Evolutionary conservation across 176 grass and related monocot genomes (phyloP).

Genomic region (Canna indica): DNA sequence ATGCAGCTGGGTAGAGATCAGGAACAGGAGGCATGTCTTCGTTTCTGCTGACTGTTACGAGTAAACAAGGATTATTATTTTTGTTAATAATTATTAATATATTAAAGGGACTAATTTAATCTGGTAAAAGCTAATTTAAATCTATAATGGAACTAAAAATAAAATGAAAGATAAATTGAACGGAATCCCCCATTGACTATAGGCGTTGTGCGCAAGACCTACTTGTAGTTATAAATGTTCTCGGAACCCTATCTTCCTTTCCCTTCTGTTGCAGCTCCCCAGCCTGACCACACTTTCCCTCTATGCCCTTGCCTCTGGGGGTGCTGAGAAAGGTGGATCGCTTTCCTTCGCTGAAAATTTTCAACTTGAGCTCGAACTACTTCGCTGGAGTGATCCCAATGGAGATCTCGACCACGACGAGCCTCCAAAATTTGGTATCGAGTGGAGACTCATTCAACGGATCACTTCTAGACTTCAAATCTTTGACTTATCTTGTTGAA

Average conservation of each 20-base stretch:
- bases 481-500: slow-evolving; percentile 40
- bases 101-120: too few relatives aligned
- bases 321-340: slow-evolving; percentile 62
- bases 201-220: too few relatives aligned
- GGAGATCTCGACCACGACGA: slow-evolving; percentile 40
- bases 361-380: slow-evolving; percentile 82
- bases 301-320: slow-evolving; percentile 57
- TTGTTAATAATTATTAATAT: too few relatives aligned
- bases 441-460: slow-evolving; percentile 46
- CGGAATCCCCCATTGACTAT: too few relatives aligned
- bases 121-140: too few relatives aligned
- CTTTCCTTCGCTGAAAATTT: slow-evolving; percentile 36
- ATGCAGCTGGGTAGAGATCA: slow-evolving; percentile 20
- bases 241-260: too few relatives aligned
- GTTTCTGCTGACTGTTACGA: slow-evolving; percentile 8
- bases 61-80: too few relatives aligned
- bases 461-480: slow-evolving; percentile 36
- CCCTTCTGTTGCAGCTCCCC: slow-evolving; percentile 46
- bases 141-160: too few relatives aligned
- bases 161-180: too few relatives aligned
- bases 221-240: too few relatives aligned
- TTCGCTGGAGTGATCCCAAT: slow-evolving; percentile 41
- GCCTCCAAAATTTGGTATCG: slow-evolving; percentile 57
- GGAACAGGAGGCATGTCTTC: slow-evolving; percentile 18
- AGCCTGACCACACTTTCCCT: slow-evolving; percentile 36